Percentiles rank a stretch among this genome's conserved stretches.
Evolutionary conservation across 179 eudicot species (phyloP).

Genomic region (Patellifolia procumbens): DNA sequence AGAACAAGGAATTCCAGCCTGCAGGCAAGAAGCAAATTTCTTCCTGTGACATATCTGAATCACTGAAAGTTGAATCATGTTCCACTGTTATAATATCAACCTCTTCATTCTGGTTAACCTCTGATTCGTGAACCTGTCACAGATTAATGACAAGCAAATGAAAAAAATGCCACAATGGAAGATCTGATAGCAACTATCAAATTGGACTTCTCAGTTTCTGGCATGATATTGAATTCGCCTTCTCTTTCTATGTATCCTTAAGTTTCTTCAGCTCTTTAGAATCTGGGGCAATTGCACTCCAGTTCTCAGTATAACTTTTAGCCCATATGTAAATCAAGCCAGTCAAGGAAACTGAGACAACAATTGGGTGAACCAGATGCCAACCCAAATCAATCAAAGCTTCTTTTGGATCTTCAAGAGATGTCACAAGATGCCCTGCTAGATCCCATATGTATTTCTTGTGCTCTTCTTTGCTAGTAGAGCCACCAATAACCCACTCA

Average conservation of each 20-base stretch:
- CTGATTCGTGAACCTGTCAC: conserved; percentile 75
- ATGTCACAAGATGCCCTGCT: conserved; percentile 91
- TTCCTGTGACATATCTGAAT: conserved; percentile 82
- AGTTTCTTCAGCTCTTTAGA: conserved; percentile 96
- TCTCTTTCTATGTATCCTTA: conserved; percentile 98
- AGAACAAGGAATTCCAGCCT: conserved; percentile 62
- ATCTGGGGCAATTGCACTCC: conserved; percentile 99
- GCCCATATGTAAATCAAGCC: conserved; percentile 96
- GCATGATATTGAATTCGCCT: conserved; percentile 92
- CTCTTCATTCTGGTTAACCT: conserved; percentile 75
- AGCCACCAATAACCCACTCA: conserved; percentile 95
- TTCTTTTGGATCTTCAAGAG: conserved; percentile 98
- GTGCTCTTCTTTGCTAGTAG: conserved; percentile 97
- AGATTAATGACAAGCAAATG: conserved; percentile 10
- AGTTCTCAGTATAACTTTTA: conserved; percentile 90
- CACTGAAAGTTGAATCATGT: conserved; percentile 76
- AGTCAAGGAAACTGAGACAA: conserved; percentile 81
- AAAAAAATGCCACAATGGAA: conserved; percentile 7
- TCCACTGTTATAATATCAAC: conserved; percentile 80
- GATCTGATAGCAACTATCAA: neutral
- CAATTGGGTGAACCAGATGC: conserved; percentile 94
- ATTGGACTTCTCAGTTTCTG: conserved; percentile 74
- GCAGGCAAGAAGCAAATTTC: conserved; percentile 85
- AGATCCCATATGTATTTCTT: conserved; percentile 96
- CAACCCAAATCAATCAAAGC: conserved; percentile 90